Evolutionary conservation across 1,284 basidiomycete genomes (phyloP), one percentile per base, ranked within the genome.

Genomic region (Mycena sp.): DNA sequence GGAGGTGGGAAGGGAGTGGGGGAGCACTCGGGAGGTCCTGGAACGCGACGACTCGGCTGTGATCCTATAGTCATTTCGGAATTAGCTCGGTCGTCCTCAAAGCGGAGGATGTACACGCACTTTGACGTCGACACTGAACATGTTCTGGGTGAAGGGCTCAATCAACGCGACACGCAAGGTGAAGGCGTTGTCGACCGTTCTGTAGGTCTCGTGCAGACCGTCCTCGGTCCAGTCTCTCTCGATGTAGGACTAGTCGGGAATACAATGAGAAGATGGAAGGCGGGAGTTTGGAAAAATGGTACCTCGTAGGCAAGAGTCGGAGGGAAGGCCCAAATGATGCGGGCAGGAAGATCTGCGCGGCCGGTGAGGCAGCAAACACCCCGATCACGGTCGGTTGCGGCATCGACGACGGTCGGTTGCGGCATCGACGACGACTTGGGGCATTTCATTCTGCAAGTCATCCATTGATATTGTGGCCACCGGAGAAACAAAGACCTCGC

Each of bases 31-130:
- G 44, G 11, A 58, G 32, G 29, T 50, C 35, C 2, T 14, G 29
- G 23, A 58, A 58, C 12, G 56, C 40, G 29, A 58, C 46, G 37
- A 58, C 30, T 10, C 56, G 56, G 11, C 25, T 26, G 44, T 26
- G 17, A 30, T 58, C 56, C 56, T 58, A n/a, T 23, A 5, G 37
- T 57, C 9, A n/a, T n/a, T n/a, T n/a, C 40, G 12, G 16, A 23
- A 6, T 19, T 3, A 44, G 40, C 7, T 17, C 12, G 19, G 19
- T 52, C 11, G 11, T 25, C 7, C n/a, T n/a, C 29, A 12, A 23
- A 10, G 46, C 6, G 46, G 11, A 32, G n/a, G n/a, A n/a, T n/a
- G n/a, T n/a, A 32, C 3, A 26, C 32, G 10, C 30, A 50, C 56
- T 12, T 58, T 46, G 23, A 49, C 12, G 35, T 58, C 56, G 30